phyloP scores from a whole-genome alignment of 2,329 filamentous ascomycete genomes.

The Fusarium metavorans region DNA sequence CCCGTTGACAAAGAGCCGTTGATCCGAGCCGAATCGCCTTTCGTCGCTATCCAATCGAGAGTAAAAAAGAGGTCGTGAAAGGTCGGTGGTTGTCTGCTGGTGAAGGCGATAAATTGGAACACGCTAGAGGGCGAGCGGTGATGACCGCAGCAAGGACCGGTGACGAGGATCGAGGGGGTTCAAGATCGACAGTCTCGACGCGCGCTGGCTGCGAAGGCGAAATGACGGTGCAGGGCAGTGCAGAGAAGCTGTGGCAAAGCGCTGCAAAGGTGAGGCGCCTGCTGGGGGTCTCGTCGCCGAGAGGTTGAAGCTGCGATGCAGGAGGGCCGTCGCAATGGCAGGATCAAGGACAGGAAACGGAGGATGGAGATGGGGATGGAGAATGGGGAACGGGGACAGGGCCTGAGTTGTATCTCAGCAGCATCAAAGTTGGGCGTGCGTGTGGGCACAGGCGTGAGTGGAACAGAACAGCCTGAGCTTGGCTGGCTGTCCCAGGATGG shows the following conservation, averaged over 20 bases:
- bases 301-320: slow-evolving; percentile 36
- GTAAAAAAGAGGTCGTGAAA: slow-evolving; percentile 1
- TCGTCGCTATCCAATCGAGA: slow-evolving; percentile 15
- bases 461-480: slow-evolving; percentile 39
- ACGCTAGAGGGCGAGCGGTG: slow-evolving; percentile 16
- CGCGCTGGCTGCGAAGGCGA: slow-evolving; percentile 25
- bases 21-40: slow-evolving; percentile 29
- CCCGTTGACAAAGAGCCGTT: slow-evolving; percentile 27
- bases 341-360: slow-evolving; percentile 37
- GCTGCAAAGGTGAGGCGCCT: slow-evolving; percentile 20
- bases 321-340: slow-evolving; percentile 44
- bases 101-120: slow-evolving; percentile 3
- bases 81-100: not conserved
- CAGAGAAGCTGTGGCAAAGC: slow-evolving; percentile 15
- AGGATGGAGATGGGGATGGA: slow-evolving; percentile 26
- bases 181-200: slow-evolving; percentile 13
- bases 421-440: slow-evolving; percentile 42
- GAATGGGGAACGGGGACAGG: slow-evolving; percentile 43
- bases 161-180: slow-evolving; percentile 19
- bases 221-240: not conserved
- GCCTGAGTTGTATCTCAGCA: slow-evolving; percentile 46
- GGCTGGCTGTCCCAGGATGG: slow-evolving; percentile 28
- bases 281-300: slow-evolving; percentile 24
- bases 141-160: slow-evolving; percentile 21
- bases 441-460: slow-evolving; percentile 42